Base-by-base conservation (phyloP, 2,329 filamentous ascomycete species). In the Colletotrichum siamense region DNA sequence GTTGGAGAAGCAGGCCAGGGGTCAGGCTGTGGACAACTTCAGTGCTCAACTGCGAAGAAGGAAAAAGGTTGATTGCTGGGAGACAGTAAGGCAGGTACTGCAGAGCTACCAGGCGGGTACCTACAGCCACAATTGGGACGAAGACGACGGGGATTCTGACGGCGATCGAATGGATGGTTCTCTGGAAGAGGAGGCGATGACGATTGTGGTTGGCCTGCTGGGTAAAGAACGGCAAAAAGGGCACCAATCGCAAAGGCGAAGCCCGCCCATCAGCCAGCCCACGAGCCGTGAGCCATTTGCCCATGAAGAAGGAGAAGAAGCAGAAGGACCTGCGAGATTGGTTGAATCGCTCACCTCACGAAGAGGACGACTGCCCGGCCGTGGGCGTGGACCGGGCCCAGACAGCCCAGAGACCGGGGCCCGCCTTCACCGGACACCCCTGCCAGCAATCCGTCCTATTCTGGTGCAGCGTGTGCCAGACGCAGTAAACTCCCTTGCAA, bases 391-490 rank as follows among this genome's bases (percentile, higher is more conserved):
- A 52, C 44, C n/a, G 44, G 36, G 55, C 30, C 57, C 57, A 63
- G 68, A 39, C 68, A 36, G 24, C 36, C 28, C 57, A 70, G 36
- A 26, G 36, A 26, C 68, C 36, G 15, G 68, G 52, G 69, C 55
- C 63, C 55, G 24, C 65, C 65, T 73, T 63, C 34, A 74, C 64
- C 65, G 70, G 70, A 74, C 44, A 76, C 61, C 74, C 74, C 69
- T 76, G 57, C 24, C 65, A 64, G n/a, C 16, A 71, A 30, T 36
- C 59, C 69, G 22, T 71, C 69, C 69, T 28, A 65, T 55, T 71
- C 36, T 64, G 69, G 69, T 57, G 6, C 52, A 18, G 68, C 32
- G 62, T 64, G 62, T 64, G 62, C 62, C 62, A 64, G 62, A 63
- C 28, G 59, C 59, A 63, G 59, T 34, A 49, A 72, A 59, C 44